Conservation (phyloP, 2,329 filamentous ascomycete genomes). For the Fusarium scirpi region DNA sequence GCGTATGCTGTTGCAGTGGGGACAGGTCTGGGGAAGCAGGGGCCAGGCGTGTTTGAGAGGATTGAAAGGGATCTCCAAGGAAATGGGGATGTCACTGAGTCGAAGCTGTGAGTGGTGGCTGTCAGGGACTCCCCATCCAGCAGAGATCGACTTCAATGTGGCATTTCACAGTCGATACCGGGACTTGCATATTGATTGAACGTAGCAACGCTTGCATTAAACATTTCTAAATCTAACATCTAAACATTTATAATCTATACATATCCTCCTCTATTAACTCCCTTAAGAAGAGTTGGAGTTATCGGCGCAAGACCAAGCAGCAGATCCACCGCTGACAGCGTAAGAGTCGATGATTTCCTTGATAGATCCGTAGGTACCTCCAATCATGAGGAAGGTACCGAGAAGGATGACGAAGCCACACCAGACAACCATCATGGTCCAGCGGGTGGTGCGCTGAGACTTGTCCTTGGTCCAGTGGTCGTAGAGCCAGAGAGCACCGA, state of each 20-base stretch:
- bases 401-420: slow-evolving; percentile 27
- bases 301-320: slow-evolving; percentile 58
- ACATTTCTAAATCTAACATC: slow-evolving; percentile 14
- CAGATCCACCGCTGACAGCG: slow-evolving; percentile 51
- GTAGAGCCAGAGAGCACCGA: slow-evolving; percentile 49
- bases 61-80: slow-evolving; percentile 56
- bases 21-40: slow-evolving; percentile 74
- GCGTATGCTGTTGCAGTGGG: slow-evolving; percentile 76
- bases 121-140: not conserved
- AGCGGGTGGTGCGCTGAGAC: slow-evolving; percentile 22
- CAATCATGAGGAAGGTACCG: slow-evolving; percentile 57
- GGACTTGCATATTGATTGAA: not conserved
- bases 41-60: slow-evolving; percentile 70
- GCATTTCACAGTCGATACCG: not conserved
- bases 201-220: slow-evolving; percentile 28
- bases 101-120: slow-evolving; percentile 7
- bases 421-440: slow-evolving; percentile 35
- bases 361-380: slow-evolving; percentile 60
- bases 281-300: slow-evolving; percentile 53
- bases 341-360: slow-evolving; percentile 52
- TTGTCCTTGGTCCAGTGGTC: slow-evolving; percentile 45
- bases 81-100: slow-evolving; percentile 21
- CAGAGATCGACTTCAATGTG: not conserved
- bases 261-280: not conserved
- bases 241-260: not conserved